A percentile compares a stretch with the other conserved stretches of the same genome.
Conservation (phyloP, 306 rosid species). For the Pyrus bretschneideri region DNA sequence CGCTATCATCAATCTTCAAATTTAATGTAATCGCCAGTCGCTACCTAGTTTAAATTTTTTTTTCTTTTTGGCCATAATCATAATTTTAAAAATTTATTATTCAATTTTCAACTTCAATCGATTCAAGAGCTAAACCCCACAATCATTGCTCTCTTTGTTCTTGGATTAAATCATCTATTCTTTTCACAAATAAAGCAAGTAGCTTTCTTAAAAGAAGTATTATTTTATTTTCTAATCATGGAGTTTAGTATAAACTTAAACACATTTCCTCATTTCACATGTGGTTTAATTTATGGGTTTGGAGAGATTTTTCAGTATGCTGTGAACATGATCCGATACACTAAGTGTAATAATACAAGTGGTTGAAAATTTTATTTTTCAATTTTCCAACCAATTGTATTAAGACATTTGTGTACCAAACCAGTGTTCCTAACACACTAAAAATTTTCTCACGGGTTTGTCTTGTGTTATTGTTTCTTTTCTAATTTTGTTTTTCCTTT, state of each 20-base stretch:
- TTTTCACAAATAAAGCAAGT: not conserved
- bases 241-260: not conserved
- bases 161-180: not conserved
- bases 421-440: accelerated
- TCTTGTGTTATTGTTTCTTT: not conserved
- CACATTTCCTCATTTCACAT: not conserved
- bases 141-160: not conserved
- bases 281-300: not conserved
- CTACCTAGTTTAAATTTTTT: not conserved
- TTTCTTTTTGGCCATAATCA: no score
- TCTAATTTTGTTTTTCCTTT: not conserved
- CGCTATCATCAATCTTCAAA: not conserved
- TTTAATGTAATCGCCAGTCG: accelerated
- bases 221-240: not conserved
- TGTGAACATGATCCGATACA: no score
- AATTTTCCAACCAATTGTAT: no score
- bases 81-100: no score
- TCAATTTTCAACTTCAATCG: not conserved
- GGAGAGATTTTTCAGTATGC: no score
- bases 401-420: accelerated
- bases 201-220: not conserved
- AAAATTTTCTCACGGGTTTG: not conserved
- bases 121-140: not conserved
- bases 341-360: no score
- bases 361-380: no score